A percentile compares a stretch with the other conserved stretches of the same genome.
These are phyloP conservation scores for Elaeis oleifera DNA, from an alignment of 202 grass and related monocot species.

Conservation along the genomic window DNA sequence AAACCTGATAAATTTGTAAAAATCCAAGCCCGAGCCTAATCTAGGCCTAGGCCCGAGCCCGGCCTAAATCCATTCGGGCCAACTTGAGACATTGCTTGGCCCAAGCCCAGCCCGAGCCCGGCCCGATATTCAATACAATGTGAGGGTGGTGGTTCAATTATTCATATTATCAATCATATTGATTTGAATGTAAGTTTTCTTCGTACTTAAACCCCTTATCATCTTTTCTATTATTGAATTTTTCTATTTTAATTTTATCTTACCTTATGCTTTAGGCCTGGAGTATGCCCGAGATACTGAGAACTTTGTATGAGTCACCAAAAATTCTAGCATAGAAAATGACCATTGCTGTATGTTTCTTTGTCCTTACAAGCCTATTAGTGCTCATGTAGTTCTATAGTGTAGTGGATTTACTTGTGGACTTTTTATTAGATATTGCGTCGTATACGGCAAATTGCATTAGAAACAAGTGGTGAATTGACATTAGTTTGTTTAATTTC, in stretches of 20 bases:
- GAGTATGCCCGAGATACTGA: constrained; percentile 80
- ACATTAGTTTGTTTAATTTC: background rate
- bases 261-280: constrained; percentile 38
- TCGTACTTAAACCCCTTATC: background rate
- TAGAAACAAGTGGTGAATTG: background rate
- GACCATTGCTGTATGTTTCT: too few relatives aligned
- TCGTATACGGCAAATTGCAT: too few relatives aligned
- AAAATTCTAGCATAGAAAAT: constrained; percentile 50
- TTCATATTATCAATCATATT: constrained; percentile 94
- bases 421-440: too few relatives aligned
- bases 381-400: too few relatives aligned
- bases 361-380: too few relatives aligned
- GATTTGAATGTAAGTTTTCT: constrained; percentile 73
- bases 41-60: too few relatives aligned
- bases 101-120: too few relatives aligned
- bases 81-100: too few relatives aligned
- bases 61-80: too few relatives aligned
- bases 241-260: background rate
- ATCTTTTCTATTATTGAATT: background rate
- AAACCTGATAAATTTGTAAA: too few relatives aligned
- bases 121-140: constrained; percentile 25
- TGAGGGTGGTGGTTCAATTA: constrained; percentile 93
- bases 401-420: too few relatives aligned
- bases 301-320: constrained; percentile 82
- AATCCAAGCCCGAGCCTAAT: too few relatives aligned